Percentiles rank a stretch among this genome's conserved stretches.
These are phyloP conservation scores for Nematocida sp. DNA, from an alignment of 371 early-diverging fungal species.

Conservation along the genomic window DNA sequence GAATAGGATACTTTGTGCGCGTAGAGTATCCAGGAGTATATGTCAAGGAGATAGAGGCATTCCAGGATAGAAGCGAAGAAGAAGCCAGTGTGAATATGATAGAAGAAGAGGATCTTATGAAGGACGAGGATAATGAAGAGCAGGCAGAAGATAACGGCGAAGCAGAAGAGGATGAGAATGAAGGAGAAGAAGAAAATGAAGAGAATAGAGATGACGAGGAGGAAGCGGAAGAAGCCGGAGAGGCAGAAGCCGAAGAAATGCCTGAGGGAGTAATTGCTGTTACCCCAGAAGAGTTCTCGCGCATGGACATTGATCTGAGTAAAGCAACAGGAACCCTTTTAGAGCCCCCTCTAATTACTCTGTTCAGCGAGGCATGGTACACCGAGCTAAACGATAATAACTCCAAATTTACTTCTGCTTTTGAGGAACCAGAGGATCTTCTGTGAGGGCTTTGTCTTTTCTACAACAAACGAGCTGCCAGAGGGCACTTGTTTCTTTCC, in stretches of 20 bases:
- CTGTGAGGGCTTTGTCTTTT: not conserved
- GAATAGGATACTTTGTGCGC: conserved; percentile 64
- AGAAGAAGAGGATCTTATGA: not conserved
- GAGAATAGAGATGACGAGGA: conserved; percentile 67
- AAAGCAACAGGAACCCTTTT: conserved; percentile 56
- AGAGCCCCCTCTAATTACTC: conserved; percentile 58
- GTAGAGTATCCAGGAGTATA: conserved; percentile 64
- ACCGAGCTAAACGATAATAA: conserved; percentile 17
- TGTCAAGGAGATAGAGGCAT: conserved; percentile 26
- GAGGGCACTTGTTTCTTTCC: too few relatives aligned
- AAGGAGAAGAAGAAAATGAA: conserved; percentile 59
- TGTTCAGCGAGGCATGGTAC: conserved; percentile 58
- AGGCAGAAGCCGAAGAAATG: conserved; percentile 48
- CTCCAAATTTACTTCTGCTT: conserved; percentile 19
- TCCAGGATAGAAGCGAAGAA: conserved; percentile 20
- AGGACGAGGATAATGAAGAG: conserved; percentile 45
- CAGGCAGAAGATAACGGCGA: conserved; percentile 59
- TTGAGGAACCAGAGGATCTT: conserved; percentile 22
- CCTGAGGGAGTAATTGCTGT: conserved; percentile 23
- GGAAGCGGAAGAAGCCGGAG: conserved; percentile 58
- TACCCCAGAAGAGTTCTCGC: conserved; percentile 48
- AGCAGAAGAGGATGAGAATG: conserved; percentile 52
- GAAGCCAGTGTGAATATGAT: conserved; percentile 37
- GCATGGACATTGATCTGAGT: conserved; percentile 51
- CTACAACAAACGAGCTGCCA: not conserved